These are phyloP conservation scores for Fagopyrum tataricum DNA, from an alignment of 148 eudicot species.

Conservation along the genomic window DNA sequence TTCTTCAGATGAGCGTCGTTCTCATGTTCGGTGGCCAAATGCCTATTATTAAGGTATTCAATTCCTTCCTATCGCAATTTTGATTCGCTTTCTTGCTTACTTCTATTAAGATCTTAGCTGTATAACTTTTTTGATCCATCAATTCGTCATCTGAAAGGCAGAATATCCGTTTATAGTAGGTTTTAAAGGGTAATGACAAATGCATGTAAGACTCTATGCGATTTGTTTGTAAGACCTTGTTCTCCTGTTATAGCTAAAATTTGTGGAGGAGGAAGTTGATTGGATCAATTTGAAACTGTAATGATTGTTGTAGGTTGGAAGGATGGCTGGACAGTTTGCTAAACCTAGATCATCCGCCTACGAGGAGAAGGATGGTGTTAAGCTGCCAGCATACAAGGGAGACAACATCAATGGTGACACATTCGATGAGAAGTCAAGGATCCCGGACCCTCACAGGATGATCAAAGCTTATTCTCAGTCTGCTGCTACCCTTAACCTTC, in stretches of 20 bases:
- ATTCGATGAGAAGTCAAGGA: slow-evolving; percentile 36
- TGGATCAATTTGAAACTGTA: not conserved
- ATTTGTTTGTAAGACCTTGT: not conserved
- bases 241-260: not conserved
- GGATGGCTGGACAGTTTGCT: slow-evolving; percentile 54
- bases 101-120: not conserved
- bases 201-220: not conserved
- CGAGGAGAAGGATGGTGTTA: slow-evolving; percentile 40
- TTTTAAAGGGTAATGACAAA: not conserved
- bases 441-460: slow-evolving; percentile 40
- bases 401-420: slow-evolving; percentile 41
- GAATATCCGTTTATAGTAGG: not conserved
- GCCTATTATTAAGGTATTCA: slow-evolving; percentile 37
- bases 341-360: slow-evolving; percentile 38
- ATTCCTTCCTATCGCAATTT: not conserved
- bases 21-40: slow-evolving; percentile 44
- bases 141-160: not conserved
- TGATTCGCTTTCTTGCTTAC: not conserved
- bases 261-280: not conserved
- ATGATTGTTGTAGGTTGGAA: slow-evolving; percentile 31
- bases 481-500: slow-evolving; percentile 40
- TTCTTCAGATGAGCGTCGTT: slow-evolving; percentile 53
- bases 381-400: slow-evolving; percentile 42
- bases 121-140: not conserved
- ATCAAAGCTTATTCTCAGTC: slow-evolving; percentile 36